A percentile compares a stretch with the other conserved stretches of the same genome.
phyloP scores from a whole-genome alignment of 768 basidiomycete genomes.

The Leccinellum luteum region DNA sequence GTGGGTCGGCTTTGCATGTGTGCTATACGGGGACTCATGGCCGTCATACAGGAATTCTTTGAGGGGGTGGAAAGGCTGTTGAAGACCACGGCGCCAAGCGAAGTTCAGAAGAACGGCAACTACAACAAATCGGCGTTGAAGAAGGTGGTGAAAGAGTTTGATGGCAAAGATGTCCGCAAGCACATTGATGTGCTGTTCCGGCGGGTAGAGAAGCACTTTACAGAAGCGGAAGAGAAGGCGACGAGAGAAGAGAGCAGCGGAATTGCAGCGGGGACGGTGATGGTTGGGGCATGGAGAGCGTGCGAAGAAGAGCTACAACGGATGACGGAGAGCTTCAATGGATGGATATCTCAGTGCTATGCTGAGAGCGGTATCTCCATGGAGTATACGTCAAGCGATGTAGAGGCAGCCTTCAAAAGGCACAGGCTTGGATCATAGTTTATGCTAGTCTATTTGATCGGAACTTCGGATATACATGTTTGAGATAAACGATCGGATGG shows the following conservation, averaged over 20 bases:
- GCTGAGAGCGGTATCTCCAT: slow-evolving; percentile 65
- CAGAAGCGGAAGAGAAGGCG: slow-evolving; percentile 70
- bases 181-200: slow-evolving; percentile 82
- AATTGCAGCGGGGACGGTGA: slow-evolving; percentile 59
- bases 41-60: slow-evolving; percentile 78
- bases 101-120: slow-evolving; percentile 69
- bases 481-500: background rate
- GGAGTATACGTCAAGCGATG: slow-evolving; percentile 73
- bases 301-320: slow-evolving; percentile 82
- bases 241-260: slow-evolving; percentile 52
- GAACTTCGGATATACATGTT: slow-evolving; percentile 8
- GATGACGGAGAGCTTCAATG: slow-evolving; percentile 66
- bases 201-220: slow-evolving; percentile 95
- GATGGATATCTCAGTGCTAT: slow-evolving; percentile 77
- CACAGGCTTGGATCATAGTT: slow-evolving; percentile 41
- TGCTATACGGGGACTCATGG: slow-evolving; percentile 1
- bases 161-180: slow-evolving; percentile 86
- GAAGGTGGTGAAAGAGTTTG: slow-evolving; percentile 82
- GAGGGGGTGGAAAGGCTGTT: slow-evolving; percentile 88
- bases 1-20: slow-evolving; percentile 43
- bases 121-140: slow-evolving; percentile 80
- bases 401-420: slow-evolving; percentile 75
- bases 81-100: slow-evolving; percentile 72
- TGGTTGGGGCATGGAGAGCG: slow-evolving; percentile 87
- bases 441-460: slow-evolving; percentile 4